Evolutionary conservation across 805 yeast genomes (phyloP).

Genomic region (Candida pseudofarinosa): DNA sequence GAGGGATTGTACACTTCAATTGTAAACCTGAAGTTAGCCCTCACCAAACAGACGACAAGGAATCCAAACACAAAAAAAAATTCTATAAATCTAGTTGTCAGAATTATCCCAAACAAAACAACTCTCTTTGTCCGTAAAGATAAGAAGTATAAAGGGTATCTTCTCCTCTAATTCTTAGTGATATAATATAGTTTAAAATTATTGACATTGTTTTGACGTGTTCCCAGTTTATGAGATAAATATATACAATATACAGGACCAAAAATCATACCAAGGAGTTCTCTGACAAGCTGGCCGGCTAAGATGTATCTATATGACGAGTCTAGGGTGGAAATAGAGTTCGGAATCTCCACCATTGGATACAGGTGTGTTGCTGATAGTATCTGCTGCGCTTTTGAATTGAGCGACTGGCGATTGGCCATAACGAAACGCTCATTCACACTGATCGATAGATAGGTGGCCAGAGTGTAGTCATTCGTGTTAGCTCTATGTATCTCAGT

Average conservation of each 20-base stretch:
- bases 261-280: too few relatives aligned
- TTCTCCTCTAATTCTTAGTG: neutral
- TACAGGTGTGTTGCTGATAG: too few relatives aligned
- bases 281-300: too few relatives aligned
- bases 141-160: neutral
- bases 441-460: too few relatives aligned
- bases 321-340: too few relatives aligned
- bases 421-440: too few relatives aligned
- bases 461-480: too few relatives aligned
- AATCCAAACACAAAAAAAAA: neutral
- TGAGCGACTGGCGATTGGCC: too few relatives aligned
- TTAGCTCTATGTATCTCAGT: too few relatives aligned
- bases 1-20: neutral
- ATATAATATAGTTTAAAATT: neutral
- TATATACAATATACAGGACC: slow-evolving; percentile 1
- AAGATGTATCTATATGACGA: too few relatives aligned
- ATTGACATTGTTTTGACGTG: neutral
- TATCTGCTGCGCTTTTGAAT: too few relatives aligned
- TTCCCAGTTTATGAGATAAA: neutral
- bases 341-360: too few relatives aligned
- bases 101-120: neutral
- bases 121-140: neutral
- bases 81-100: neutral
- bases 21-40: neutral
- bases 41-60: neutral